phyloP scores from a whole-genome alignment of 2,329 filamentous ascomycete species.

The Aspergillus unguis region DNA sequence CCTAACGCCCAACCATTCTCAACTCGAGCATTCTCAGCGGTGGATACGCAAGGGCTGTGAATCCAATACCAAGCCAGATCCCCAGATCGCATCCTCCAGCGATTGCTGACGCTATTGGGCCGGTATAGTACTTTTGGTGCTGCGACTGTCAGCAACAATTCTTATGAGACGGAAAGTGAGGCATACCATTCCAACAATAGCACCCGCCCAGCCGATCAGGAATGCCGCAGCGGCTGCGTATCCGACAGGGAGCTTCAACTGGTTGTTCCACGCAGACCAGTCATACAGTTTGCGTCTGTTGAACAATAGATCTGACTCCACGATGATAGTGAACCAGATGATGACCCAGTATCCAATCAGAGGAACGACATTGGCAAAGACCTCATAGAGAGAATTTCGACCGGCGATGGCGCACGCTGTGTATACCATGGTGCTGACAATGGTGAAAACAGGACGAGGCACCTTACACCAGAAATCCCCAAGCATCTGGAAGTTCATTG shows the following conservation, averaged over 20 bases:
- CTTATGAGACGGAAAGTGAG: neutral
- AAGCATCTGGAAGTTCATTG: conserved; percentile 45
- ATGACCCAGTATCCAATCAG: conserved; percentile 48
- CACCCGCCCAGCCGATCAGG: conserved; percentile 40
- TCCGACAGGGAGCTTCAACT: conserved; percentile 39
- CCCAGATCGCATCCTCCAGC: conserved; percentile 37
- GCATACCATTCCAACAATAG: conserved; percentile 40
- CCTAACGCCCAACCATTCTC: conserved; percentile 27
- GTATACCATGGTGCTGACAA: conserved; percentile 41
- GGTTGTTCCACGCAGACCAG: conserved; percentile 43
- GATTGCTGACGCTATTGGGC: conserved; percentile 33
- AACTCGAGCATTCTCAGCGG: conserved; percentile 35
- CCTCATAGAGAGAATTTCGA: conserved; percentile 42
- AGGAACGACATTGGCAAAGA: conserved; percentile 46
- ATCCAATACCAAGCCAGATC: conserved; percentile 35
- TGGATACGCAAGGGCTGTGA: conserved; percentile 35
- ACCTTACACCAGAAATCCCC: conserved; percentile 37
- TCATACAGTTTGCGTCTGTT: conserved; percentile 37
- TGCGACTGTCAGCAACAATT: conserved; percentile 13
- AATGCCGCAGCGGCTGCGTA: conserved; percentile 39
- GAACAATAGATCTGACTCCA: conserved; percentile 46
- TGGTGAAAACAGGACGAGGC: conserved; percentile 44
- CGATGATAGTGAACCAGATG: conserved; percentile 42
- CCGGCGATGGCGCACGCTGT: conserved; percentile 45
- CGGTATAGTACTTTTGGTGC: conserved; percentile 40